These are phyloP conservation scores for Mycena indigotica DNA, from an alignment of 768 basidiomycete species.

Conservation along the genomic window DNA sequence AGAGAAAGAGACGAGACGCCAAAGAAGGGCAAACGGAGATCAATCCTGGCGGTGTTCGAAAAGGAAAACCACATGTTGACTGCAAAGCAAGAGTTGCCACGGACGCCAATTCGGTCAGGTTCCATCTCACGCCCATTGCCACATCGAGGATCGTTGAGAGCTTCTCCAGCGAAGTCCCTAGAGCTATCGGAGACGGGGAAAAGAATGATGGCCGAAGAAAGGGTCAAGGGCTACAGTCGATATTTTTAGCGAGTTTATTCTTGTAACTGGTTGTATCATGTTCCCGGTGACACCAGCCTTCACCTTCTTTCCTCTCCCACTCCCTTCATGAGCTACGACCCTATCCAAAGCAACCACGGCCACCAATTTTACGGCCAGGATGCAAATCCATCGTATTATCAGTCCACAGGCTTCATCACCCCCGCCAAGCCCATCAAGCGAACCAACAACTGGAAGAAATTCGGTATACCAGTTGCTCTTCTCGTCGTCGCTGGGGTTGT, in stretches of 20 bases:
- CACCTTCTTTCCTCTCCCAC: background rate
- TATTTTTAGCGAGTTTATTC: slow-evolving; percentile 13
- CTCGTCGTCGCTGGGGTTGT: slow-evolving; percentile 68
- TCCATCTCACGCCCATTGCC: slow-evolving; percentile 35
- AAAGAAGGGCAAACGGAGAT: slow-evolving; percentile 13
- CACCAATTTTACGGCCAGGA: background rate
- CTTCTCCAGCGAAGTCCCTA: slow-evolving; percentile 71
- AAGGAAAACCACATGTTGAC: slow-evolving; percentile 47
- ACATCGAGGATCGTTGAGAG: slow-evolving; percentile 45
- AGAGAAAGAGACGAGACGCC: background rate
- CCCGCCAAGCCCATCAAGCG: slow-evolving; percentile 54
- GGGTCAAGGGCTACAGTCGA: slow-evolving; percentile 26
- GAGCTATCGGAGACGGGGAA: slow-evolving; percentile 71
- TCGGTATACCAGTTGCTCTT: slow-evolving; percentile 68
- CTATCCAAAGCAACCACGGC: slow-evolving; percentile 4
- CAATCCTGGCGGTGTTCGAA: slow-evolving; percentile 28
- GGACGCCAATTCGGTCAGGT: slow-evolving; percentile 49
- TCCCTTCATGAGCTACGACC: slow-evolving; percentile 1
- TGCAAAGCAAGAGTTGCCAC: slow-evolving; percentile 42
- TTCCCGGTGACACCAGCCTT: background rate
- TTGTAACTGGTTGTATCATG: background rate
- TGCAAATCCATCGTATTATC: background rate
- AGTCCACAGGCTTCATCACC: slow-evolving; percentile 59
- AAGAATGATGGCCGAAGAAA: slow-evolving; percentile 41
- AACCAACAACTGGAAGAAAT: slow-evolving; percentile 72